Conservation (phyloP, 345 rosid genomes). For the Rubroshorea leprosula region DNA sequence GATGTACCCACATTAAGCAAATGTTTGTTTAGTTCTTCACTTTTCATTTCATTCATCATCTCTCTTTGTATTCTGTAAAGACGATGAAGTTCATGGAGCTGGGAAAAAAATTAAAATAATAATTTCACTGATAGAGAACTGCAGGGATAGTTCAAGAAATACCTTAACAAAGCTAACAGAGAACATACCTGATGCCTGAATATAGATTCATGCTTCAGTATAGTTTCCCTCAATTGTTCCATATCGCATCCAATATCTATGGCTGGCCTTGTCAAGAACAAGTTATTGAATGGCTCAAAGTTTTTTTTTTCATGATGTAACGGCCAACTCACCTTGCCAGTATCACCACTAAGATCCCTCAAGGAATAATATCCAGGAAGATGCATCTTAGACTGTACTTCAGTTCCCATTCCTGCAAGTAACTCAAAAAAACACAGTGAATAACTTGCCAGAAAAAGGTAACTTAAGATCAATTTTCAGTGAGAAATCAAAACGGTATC, state of each 20-base stretch:
- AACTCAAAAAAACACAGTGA: not conserved
- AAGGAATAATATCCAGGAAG: conserved; percentile 42
- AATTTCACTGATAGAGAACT: not conserved
- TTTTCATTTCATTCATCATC: conserved; percentile 69
- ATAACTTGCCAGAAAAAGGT: not conserved
- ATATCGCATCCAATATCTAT: conserved; percentile 31
- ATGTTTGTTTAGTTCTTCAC: conserved; percentile 30
- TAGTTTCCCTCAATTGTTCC: conserved; percentile 56
- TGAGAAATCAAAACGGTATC: not conserved
- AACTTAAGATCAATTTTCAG: not conserved
- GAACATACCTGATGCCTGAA: conserved; percentile 66
- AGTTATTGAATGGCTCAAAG: conserved; percentile 32
- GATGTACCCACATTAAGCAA: conserved; percentile 23
- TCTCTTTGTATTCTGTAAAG: conserved; percentile 58
- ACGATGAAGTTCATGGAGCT: conserved; percentile 73
- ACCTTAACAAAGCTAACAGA: conserved; percentile 3
- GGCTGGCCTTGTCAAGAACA: conserved; percentile 29
- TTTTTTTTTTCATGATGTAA: conserved; percentile 28
- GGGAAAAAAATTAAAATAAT: conserved; percentile 6
- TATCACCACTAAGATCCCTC: conserved; percentile 43
- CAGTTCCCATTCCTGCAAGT: conserved; percentile 61
- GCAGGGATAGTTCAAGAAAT: not conserved
- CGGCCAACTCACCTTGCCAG: conserved; percentile 43
- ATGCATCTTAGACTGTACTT: conserved; percentile 56
- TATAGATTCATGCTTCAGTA: conserved; percentile 65